Evolutionary conservation across 2,329 filamentous ascomycete genomes (phyloP), one percentile per base, ranked within the genome.

Genomic region (Paracoccidioides brasiliensis): DNA sequence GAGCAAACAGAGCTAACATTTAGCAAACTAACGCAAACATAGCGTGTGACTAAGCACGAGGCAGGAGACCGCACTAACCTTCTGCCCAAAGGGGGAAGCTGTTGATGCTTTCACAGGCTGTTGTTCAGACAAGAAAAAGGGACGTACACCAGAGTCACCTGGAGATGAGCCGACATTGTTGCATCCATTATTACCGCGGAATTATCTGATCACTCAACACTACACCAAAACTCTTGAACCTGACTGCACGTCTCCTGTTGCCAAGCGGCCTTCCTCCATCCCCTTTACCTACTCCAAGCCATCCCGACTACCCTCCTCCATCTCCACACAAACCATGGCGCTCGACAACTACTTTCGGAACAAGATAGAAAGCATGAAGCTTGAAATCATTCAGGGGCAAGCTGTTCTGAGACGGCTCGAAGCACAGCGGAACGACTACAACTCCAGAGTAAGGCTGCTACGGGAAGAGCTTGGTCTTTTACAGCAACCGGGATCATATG

Each of bases 361-460:
- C 80, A 98, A 98, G 81, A 97, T 97, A 76, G 93, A 98, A 88
- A 85, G 87, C 72, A 95, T 97, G 88, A 97, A 97, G 86, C 90
- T 98, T 72, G 91, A 98, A 82, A 98, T 98, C 72, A 91, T 98
- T 72, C 91, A 97, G 76, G 91, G 93, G 56, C 93, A 98, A 77
- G 91, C 93, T 56, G 90, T 95, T 57, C 80, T 98, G 60, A 86
- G 93, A 64, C 84, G 93, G 69, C 82, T 98, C 65, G 93, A 98
- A 79, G 93, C 93, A 64, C 94, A 98, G 75, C 85, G 93, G 64
- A 98, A 98, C 70, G 93, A 98, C 76, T 97, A 97, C 81, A 98
- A 98, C 78, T 97, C 93, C 58, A 84, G 93, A 70, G 93, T 98
- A 66, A 88, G 93, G 60, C 79, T 98, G 73, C 76, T 98, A 67